Evolutionary conservation across 2,329 filamentous ascomycete genomes (phyloP), one percentile per base, ranked within the genome.

Genomic region (Penicillium sp.): DNA sequence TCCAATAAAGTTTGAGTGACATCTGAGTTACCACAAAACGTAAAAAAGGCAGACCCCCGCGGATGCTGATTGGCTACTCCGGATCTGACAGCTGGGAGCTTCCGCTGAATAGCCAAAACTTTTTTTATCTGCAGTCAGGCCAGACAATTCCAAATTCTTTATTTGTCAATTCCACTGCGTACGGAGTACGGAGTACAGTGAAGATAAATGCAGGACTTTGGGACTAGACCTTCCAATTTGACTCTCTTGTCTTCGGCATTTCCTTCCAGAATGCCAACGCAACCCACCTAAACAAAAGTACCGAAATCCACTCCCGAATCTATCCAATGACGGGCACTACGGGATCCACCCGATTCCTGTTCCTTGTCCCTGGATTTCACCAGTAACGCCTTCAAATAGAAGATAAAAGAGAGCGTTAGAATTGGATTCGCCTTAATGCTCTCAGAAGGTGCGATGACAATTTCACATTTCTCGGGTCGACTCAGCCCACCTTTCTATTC

Each of bases 21-120:
- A 58, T 40, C 34, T 40, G 54, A 50, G 46, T 25, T 56, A 40
- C 53, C 55, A 41, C 46, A 25, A 31, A 38, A 28, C 34, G 22
- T 49, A 36, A 36, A 41, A 27, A 30, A 44, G 41, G 34, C 36
- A 39, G 30, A 3, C 13, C 19, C 16, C 14, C 5, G 16, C 16
- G 14, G 41, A 28, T 14, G 14, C 8, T 45, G 14, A 31, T 44
- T 44, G 40, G 46, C 27, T 28, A 28, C 7, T 31, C 45, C 16
- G 36, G 33, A 49, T 30, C 11, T 46, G 41, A 46, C 41, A 50
- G 35, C 47, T 35, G 36, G 22, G 14, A 46, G 28, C 2, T 33
- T 31, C 46, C 31, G 25, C 11, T 29, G 31, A 33, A 33, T 30
- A 7, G 4, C 22, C 5, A 25, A 25, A 25, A 7, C 8, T 7